These are phyloP conservation scores for Barnettozyma sucrosica DNA, from an alignment of 805 yeast genomes.

Conservation along the genomic window DNA sequence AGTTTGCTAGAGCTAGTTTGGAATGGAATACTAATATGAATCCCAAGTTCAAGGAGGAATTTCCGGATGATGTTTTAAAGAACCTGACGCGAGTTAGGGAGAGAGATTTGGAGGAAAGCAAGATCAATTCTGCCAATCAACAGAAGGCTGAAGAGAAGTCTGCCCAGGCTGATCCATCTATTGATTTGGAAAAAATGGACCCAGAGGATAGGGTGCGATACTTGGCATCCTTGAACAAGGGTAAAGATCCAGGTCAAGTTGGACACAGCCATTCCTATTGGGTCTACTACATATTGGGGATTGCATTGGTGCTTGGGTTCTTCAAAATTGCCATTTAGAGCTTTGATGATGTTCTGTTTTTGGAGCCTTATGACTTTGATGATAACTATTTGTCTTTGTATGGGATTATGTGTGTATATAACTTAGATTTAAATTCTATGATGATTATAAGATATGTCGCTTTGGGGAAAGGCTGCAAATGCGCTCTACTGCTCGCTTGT, in stretches of 20 bases:
- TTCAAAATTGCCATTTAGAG: slow-evolving; percentile 15
- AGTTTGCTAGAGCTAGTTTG: slow-evolving; percentile 53
- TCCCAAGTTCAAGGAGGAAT: slow-evolving; percentile 51
- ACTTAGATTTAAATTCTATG: no score
- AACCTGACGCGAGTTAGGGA: slow-evolving; percentile 23
- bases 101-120: slow-evolving; percentile 14
- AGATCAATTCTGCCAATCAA: neutral
- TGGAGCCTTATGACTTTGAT: neutral
- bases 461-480: no score
- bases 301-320: slow-evolving; percentile 27
- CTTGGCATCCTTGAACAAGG: slow-evolving; percentile 20
- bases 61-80: slow-evolving; percentile 58
- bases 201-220: slow-evolving; percentile 67
- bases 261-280: slow-evolving; percentile 11
- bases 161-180: slow-evolving; percentile 2
- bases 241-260: neutral
- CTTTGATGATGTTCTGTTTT: neutral
- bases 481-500: no score
- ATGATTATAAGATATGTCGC: no score
- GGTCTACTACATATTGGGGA: slow-evolving; percentile 30
- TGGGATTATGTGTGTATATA: neutral
- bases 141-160: slow-evolving; percentile 14
- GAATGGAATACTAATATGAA: slow-evolving; percentile 54
- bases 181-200: slow-evolving; percentile 33
- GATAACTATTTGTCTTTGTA: neutral